These are phyloP conservation scores for Trichoderma sp. DNA, from an alignment of 2,329 filamentous ascomycete species.

Conservation along the genomic window DNA sequence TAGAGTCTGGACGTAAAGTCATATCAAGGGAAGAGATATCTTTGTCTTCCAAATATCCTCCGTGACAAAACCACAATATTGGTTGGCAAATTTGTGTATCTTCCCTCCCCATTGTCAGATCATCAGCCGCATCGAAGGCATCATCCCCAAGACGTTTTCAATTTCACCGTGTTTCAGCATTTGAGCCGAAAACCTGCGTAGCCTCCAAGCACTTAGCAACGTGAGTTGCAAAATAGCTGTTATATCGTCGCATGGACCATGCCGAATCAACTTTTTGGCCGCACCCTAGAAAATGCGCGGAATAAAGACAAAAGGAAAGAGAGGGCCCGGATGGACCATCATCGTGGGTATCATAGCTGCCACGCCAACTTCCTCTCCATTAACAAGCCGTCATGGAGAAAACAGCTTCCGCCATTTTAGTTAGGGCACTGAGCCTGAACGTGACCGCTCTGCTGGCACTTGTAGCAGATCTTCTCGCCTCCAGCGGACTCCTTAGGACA, in stretches of 20 bases:
- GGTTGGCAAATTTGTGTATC: constrained; percentile 20
- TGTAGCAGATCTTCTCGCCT: constrained; percentile 97
- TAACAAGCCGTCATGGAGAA: constrained; percentile 24
- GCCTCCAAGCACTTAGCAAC: constrained; percentile 31
- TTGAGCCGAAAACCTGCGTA: constrained; percentile 25
- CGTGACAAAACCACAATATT: constrained; percentile 30
- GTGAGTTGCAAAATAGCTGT: constrained; percentile 30
- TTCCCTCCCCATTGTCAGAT: constrained; percentile 1
- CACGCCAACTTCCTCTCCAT: constrained; percentile 38
- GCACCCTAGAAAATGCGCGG: constrained; percentile 21
- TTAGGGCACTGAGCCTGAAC: constrained; percentile 93
- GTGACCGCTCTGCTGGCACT: constrained; percentile 81
- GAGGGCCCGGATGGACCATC: constrained; percentile 29
- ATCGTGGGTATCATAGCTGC: constrained; percentile 45
- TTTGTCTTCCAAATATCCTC: constrained; percentile 18
- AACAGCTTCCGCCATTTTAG: constrained; percentile 38
- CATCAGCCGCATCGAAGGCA: constrained; percentile 24
- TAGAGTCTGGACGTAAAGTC: constrained; percentile 21
- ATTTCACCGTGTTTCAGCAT: constrained; percentile 32
- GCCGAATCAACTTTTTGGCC: constrained; percentile 32
- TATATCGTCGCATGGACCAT: constrained; percentile 35
- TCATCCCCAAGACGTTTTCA: constrained; percentile 32
- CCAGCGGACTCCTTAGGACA: constrained; percentile 87
- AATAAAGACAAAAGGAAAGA: constrained; percentile 27
- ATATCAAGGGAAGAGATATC: constrained; percentile 24